Evolutionary conservation across 352 stramenopile species (phyloP).

Genomic region (Globisporangium orthogonon): DNA sequence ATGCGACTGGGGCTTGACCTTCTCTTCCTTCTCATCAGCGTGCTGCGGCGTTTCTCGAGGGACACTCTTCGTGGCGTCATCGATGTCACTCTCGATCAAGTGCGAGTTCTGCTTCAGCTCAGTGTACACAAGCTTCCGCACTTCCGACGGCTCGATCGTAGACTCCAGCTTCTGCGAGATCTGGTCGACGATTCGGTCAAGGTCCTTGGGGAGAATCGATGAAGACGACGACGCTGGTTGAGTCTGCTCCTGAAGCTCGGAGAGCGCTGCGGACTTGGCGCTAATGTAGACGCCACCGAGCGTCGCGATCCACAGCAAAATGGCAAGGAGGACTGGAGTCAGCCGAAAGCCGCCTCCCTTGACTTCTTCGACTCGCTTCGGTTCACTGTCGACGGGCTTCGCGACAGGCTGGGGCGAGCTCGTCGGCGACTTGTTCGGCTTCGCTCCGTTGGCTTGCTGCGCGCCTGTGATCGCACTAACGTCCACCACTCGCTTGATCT

Average conservation of each 20-base stretch:
- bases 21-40: background rate
- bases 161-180: slow-evolving; percentile 17
- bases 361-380: background rate
- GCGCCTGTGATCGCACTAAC: background rate
- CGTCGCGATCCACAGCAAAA: slow-evolving; percentile 16
- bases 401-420: slow-evolving; percentile 1
- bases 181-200: slow-evolving; percentile 16
- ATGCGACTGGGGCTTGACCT: background rate
- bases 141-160: slow-evolving; percentile 9
- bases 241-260: slow-evolving; percentile 13
- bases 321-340: slow-evolving; percentile 5
- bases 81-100: slow-evolving; percentile 4
- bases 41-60: background rate
- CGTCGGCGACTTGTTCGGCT: slow-evolving; percentile 1
- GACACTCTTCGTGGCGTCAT: no score
- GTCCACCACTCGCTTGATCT: slow-evolving; percentile 15
- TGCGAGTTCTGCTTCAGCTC: slow-evolving; percentile 13
- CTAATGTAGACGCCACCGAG: slow-evolving; percentile 16
- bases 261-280: slow-evolving; percentile 14
- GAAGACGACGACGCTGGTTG: background rate
- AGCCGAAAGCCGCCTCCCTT: slow-evolving; percentile 6
- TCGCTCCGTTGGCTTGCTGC: slow-evolving; percentile 1
- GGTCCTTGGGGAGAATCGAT: slow-evolving; percentile 14
- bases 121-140: slow-evolving; percentile 15
- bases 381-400: background rate